Base-by-base conservation (phyloP, 306 rosid genomes). In the Ceratonia siliqua region DNA sequence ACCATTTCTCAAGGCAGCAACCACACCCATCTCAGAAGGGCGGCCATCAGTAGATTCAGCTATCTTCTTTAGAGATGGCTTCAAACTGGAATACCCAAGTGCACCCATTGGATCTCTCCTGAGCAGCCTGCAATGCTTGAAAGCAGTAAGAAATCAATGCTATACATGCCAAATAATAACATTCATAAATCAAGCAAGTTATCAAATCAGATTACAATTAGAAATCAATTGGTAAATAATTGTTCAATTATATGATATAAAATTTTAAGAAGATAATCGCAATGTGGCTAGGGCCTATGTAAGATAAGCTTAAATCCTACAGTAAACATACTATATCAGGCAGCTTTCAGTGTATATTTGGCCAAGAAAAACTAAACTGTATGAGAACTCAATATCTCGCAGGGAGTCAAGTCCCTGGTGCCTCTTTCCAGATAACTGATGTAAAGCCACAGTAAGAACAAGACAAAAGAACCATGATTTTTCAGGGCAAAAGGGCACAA, bases 21-120 rank as follows among this genome's bases (percentile, higher is more conserved):
- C 98, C 66, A 78, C 90, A 70, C 92, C 92, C 96, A 92, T 88
- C 82, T 92, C 98, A 78, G 76, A 77, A 69, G 98, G 98, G 52
- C 87, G 94, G 22, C 86, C 89, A 84, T 85, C 96, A 70, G 87
- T 77, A 65, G 91, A 87, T 84, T 90, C 96, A 30, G 86, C 84
- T 63, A 85, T 85, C 85, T 86, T 92, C 88, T 62, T 82, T 62
- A 83, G 82, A 74, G 92, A 85, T 76, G 93, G 96, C 76, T 86
- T 83, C 74, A 62, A 79, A 82, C 79, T 77, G 72, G 93, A 87
- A 87, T 88, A 87, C 76, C 96, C 98, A 82, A 92, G 96, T 42
- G 98, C 98, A 85, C 98, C 96, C 98, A 90, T 92, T 79, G 96
- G 96, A 86, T 92, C 83, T 88, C 98, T 90, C 85, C 98, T 84